phyloP scores from a whole-genome alignment of 495 filamentous ascomycete species.

The Aspergillus saccharolyticus region DNA sequence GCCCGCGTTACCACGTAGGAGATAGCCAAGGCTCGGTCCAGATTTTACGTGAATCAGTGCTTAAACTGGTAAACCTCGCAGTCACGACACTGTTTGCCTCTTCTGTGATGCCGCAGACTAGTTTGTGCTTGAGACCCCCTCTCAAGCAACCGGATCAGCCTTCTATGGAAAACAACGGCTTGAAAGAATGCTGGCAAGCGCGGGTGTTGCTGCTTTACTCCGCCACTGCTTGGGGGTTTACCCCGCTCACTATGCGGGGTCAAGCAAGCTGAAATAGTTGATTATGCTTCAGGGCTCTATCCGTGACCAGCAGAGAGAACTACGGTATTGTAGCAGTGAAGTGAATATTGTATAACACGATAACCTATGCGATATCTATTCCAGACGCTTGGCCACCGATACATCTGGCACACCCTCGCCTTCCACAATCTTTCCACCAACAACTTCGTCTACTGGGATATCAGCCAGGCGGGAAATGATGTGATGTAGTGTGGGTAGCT shows the following conservation, averaged over 20 bases:
- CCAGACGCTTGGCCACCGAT: conserved; percentile 35
- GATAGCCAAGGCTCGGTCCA: background rate
- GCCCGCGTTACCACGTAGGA: background rate
- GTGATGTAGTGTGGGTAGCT: conserved; percentile 52
- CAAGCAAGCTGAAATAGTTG: background rate
- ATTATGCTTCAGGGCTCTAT: background rate
- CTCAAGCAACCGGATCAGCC: background rate
- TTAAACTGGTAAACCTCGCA: background rate
- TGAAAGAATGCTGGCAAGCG: background rate
- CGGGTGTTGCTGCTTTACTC: background rate
- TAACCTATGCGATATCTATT: conserved; percentile 13
- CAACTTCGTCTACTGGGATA: conserved; percentile 49
- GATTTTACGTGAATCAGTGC: too few relatives aligned
- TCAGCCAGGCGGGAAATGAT: conserved; percentile 45
- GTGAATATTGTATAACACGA: background rate
- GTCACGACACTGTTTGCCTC: background rate
- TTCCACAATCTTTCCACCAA: conserved; percentile 47
- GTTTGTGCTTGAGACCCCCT: background rate
- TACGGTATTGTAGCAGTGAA: background rate
- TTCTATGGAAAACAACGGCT: background rate
- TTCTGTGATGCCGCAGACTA: background rate
- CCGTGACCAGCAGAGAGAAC: background rate
- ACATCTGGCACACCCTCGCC: conserved; percentile 47
- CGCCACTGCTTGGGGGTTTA: background rate
- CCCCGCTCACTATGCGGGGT: background rate